Evolutionary conservation across 345 rosid genomes (phyloP), one percentile per base, ranked within the genome.

Genomic region (Eucalyptus rudis): DNA sequence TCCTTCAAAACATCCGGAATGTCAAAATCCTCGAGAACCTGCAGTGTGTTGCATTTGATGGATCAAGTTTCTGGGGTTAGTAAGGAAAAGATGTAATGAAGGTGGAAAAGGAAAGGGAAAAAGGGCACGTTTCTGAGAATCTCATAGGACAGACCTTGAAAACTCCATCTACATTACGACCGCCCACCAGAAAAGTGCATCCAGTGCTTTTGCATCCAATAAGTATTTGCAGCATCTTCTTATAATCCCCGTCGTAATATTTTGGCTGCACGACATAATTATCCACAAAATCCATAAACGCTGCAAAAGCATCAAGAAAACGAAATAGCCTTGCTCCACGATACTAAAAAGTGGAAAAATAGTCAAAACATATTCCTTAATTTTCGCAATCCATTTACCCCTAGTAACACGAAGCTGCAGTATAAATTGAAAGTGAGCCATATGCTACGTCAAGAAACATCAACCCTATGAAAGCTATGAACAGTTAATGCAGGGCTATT

Each of bases 121-220:
- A 87, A 49, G 58, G 71, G 49, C 49, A 54, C 43, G 7, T 66
- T 29, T 68, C 27, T 8, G 0, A 40, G 83, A 49, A 27, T 76
- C 49, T 88, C 31, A 50, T 36, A 25, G 33, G 33, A 59, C 91
- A 87, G 33, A 96, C 98, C 98, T 94, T 96, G 88, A 95, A 97
- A 88, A 92, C 93, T 52, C 98, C 99, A 92, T 97, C 96, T 13
- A 97, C 93, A 71, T 90, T 90, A 80, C 99, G 98, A 83, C 99
- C 98, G 86, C 94, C 99, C 66, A 98, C 99, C 88, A 96, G 93
- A 90, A 98, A 97, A 87, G 90, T 92, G 95, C 99, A 96, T 89
- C 98, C 98, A 40, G 94, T 94, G 89, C 88, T 91, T 91, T 95
- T 94, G 95, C 99, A 97, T 89, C 91, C 93, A 64, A 88, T 89